Evolutionary conservation across 2,329 filamentous ascomycete species (phyloP).

Genomic region (Didymella keratinophila): DNA sequence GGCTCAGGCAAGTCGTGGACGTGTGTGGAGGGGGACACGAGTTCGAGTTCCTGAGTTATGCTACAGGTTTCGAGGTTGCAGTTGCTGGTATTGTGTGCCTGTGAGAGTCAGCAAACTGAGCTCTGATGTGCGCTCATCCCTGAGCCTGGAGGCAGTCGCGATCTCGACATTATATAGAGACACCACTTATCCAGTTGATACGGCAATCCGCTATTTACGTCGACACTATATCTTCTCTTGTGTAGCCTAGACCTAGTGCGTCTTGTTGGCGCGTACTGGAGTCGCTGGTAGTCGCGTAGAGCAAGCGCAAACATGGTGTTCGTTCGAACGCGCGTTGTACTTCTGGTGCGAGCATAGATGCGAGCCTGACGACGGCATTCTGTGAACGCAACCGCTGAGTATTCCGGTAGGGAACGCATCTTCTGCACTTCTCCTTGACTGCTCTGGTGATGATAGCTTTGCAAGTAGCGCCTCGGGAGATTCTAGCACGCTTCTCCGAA

Average conservation of each 20-base stretch:
- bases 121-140: background rate
- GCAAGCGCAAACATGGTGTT: constrained; percentile 17
- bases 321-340: constrained; percentile 8
- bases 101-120: background rate
- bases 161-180: background rate
- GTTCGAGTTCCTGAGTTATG: background rate
- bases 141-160: background rate
- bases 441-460: background rate
- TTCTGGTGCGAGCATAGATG: constrained; percentile 18
- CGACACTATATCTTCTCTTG: constrained; percentile 35
- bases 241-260: constrained; percentile 21
- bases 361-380: background rate
- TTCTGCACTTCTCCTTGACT: background rate
- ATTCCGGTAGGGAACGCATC: background rate
- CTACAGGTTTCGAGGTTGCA: background rate
- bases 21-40: background rate
- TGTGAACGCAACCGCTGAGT: background rate
- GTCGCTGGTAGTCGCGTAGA: constrained; percentile 28
- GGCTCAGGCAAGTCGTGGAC: background rate
- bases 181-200: background rate
- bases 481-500: background rate
- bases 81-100: background rate
- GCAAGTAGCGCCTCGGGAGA: background rate
- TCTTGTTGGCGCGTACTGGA: constrained; percentile 21
- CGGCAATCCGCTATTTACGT: constrained; percentile 19